phyloP scores from a whole-genome alignment of 768 basidiomycete species.

The Mycena vitilis region DNA sequence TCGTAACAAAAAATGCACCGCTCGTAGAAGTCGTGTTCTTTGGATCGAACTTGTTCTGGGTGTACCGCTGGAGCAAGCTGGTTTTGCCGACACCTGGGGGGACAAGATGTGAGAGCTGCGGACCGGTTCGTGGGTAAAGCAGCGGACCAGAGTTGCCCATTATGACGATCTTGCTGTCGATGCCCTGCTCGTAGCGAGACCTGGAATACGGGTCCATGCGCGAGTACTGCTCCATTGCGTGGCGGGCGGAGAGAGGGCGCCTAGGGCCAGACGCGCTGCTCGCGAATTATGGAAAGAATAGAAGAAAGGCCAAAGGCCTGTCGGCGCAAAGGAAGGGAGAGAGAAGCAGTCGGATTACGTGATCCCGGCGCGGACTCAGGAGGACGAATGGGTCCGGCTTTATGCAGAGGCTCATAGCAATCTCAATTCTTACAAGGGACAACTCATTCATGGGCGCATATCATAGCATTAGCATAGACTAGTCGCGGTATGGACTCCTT shows the following conservation, averaged over 20 bases:
- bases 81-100: slow-evolving; percentile 89
- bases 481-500: slow-evolving; percentile 36
- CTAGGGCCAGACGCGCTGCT: slow-evolving; percentile 21
- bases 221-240: slow-evolving; percentile 67
- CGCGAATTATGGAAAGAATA: slow-evolving; percentile 18
- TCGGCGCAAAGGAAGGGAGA: background rate
- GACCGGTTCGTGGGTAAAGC: slow-evolving; percentile 11
- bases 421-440: background rate
- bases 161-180: slow-evolving; percentile 96
- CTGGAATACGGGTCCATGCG: slow-evolving; percentile 74
- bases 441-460: background rate
- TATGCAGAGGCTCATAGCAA: no score
- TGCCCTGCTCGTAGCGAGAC: slow-evolving; percentile 81
- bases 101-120: background rate
- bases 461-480: slow-evolving; percentile 29
- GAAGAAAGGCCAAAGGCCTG: slow-evolving; percentile 2
- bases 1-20: slow-evolving; percentile 93
- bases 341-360: background rate
- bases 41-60: slow-evolving; percentile 90
- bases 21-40: slow-evolving; percentile 91
- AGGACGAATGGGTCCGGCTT: no score
- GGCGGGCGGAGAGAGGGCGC: slow-evolving; percentile 38
- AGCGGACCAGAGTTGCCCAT: slow-evolving; percentile 79
- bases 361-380: no score
- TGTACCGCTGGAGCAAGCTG: slow-evolving; percentile 89